Conservation (phyloP, 352 stramenopile genomes). For the Globisporangium canariense region DNA sequence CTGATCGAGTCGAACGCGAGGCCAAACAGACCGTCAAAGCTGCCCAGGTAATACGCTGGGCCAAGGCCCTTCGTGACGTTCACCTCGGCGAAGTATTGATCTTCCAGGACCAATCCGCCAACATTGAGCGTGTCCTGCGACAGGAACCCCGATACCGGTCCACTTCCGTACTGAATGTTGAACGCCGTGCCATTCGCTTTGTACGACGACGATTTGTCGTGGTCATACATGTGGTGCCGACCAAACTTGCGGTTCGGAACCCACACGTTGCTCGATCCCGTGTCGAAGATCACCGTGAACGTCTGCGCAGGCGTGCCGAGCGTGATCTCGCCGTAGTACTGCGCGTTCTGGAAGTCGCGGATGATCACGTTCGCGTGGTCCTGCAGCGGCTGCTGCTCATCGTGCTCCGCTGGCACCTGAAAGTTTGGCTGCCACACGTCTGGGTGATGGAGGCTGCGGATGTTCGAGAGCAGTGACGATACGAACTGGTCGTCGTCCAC, state of each 20-base stretch:
- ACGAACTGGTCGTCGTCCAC: constrained; percentile 61
- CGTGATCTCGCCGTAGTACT: constrained; percentile 92
- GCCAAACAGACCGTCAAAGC: constrained; percentile 93
- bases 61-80: constrained; percentile 87
- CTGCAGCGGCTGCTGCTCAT: constrained; percentile 7
- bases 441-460: constrained; percentile 34
- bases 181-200: constrained; percentile 71
- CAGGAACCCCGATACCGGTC: constrained; percentile 74
- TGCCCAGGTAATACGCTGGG: constrained; percentile 84
- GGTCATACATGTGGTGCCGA: constrained; percentile 55
- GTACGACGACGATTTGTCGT: constrained; percentile 59
- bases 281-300: constrained; percentile 36
- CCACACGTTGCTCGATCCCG: constrained; percentile 32
- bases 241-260: constrained; percentile 24
- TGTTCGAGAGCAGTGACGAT: constrained; percentile 44
- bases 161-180: constrained; percentile 86
- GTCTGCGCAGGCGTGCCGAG: constrained; percentile 29
- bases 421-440: constrained; percentile 48
- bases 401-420: constrained; percentile 1
- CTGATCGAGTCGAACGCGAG: constrained; percentile 86
- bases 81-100: constrained; percentile 86
- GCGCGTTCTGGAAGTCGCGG: constrained; percentile 90
- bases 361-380: constrained; percentile 64
- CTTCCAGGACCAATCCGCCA: constrained; percentile 26
- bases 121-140: constrained; percentile 56